A percentile compares a stretch with the other conserved stretches of the same genome.
Conservation (phyloP, 2,329 filamentous ascomycete genomes). For the Colletotrichum lentis region DNA sequence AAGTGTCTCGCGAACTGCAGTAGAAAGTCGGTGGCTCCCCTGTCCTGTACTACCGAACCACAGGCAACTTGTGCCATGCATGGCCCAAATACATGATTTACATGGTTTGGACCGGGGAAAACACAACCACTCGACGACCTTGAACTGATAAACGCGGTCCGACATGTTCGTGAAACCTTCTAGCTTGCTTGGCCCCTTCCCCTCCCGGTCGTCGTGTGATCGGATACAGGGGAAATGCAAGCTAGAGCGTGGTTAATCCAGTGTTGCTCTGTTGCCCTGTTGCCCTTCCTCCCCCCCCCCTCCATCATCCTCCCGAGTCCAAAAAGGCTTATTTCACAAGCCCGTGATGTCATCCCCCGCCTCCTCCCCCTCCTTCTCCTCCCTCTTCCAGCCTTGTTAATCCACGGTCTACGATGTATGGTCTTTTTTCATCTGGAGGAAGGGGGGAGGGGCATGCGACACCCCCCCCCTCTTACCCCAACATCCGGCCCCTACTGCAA, state of each 20-base stretch:
- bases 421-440: no score
- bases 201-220: neutral
- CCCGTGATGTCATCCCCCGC: slow-evolving; percentile 26
- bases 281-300: neutral
- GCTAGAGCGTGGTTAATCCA: slow-evolving; percentile 13
- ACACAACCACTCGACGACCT: neutral
- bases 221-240: slow-evolving; percentile 4
- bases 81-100: no score
- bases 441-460: no score
- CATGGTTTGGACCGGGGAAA: no score
- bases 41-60: no score
- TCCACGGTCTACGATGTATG: no score
- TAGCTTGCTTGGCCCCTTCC: neutral
- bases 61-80: no score
- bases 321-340: slow-evolving; percentile 30
- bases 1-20: no score
- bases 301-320: neutral
- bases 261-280: neutral
- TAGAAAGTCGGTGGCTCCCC: no score
- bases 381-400: no score
- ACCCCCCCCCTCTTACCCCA: neutral
- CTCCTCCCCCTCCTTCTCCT: neutral
- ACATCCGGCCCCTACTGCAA: neutral
- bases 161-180: neutral
- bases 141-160: slow-evolving; percentile 6